Base-by-base conservation (phyloP, 2,329 filamentous ascomycete species). In the Phyllosticta citrichinensis region DNA sequence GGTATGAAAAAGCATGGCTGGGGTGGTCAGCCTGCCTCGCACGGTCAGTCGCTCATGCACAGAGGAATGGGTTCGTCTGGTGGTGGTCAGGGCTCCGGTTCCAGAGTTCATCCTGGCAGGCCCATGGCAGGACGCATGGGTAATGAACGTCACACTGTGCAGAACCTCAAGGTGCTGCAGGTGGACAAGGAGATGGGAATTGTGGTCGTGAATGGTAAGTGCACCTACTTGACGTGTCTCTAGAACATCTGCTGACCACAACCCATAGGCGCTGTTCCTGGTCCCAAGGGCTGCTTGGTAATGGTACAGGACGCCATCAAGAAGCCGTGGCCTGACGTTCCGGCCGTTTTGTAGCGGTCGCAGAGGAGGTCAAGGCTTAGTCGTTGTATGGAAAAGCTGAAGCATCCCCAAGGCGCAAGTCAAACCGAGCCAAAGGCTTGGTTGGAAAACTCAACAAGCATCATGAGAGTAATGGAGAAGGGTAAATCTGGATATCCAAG, bases 111-210 rank as follows among this genome's bases (percentile, higher is more conserved):
- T 71, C 94, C 94, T 0, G 94, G 94, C 63, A 99, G 99, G 84
- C 94, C 91, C 78, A 99, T 99, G 94, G 85, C 94, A 3, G 94
- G 94, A 60, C 85, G 90, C 63, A 97, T 99, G 94, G 94, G 94
- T 65, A 89, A 88, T 66, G 83, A 96, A 75, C 85, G 84, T 66
- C 88, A 91, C 61, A 99, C 94, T 55, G 82, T 94, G 62, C 92
- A 97, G 81, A 97, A 96, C 76, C 78, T 97, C 68, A 89, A 87
- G 76, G 86, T 99, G 58, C 77, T 99, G 73, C 87, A 91, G 79
- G 87, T 96, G 35, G 91, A 97, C 76, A 83, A 86, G 68, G 87
- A 89, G 73, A 87, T 92, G 70, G 94, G 94, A 20, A 84, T 96
- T 68, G 85, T 99, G 62, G 84, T 97, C 58, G 86, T 99, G 65